Evolutionary conservation across 2,329 filamentous ascomycete genomes (phyloP).

Genomic region (Ophiostoma triangulosporum): DNA sequence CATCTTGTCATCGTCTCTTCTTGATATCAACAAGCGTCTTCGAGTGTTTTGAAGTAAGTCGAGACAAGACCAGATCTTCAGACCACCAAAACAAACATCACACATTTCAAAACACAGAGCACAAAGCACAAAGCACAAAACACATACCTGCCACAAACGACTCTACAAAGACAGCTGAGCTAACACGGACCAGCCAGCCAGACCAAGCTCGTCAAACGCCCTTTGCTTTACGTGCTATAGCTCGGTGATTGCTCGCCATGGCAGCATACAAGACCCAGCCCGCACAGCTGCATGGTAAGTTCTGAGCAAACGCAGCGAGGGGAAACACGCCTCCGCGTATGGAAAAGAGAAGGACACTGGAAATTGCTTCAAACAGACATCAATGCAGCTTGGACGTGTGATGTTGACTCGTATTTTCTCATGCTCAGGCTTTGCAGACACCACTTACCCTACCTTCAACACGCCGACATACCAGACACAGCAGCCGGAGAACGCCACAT

Average conservation of each 20-base stretch:
- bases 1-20: too few relatives aligned
- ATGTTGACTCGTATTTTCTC: not conserved
- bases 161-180: not conserved
- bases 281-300: slow-evolving; percentile 72
- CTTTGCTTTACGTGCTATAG: not conserved
- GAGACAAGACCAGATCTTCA: not conserved
- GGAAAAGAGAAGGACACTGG: slow-evolving; percentile 4
- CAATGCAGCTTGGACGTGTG: not conserved
- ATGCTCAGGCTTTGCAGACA: slow-evolving; percentile 26
- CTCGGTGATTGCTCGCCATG: slow-evolving; percentile 35
- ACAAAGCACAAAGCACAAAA: not conserved
- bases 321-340: not conserved
- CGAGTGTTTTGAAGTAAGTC: not conserved
- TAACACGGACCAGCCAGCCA: not conserved
- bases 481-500: slow-evolving; percentile 35
- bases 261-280: slow-evolving; percentile 70
- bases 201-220: not conserved
- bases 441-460: slow-evolving; percentile 39
- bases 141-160: not conserved
- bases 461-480: slow-evolving; percentile 32
- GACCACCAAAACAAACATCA: not conserved
- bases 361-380: too few relatives aligned
- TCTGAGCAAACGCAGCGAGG: not conserved
- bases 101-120: not conserved
- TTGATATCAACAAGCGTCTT: not conserved